A percentile compares a stretch with the other conserved stretches of the same genome.
These are phyloP conservation scores for Vitis amurensis DNA, from an alignment of 164 flowering plant species.

Conservation along the genomic window DNA sequence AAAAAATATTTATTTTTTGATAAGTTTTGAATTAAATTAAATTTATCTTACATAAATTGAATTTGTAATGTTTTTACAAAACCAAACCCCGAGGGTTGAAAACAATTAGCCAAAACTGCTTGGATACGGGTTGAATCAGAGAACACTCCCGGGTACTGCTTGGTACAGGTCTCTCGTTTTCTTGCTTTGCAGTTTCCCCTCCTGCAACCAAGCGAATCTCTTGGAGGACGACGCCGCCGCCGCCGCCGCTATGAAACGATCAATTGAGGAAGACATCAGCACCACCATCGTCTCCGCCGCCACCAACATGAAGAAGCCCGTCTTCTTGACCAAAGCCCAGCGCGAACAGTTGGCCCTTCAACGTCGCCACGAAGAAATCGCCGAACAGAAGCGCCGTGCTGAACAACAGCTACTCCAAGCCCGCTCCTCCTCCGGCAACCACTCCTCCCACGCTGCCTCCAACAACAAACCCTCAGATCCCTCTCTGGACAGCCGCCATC, in stretches of 20 bases:
- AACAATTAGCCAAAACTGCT: too few relatives aligned
- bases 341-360: slow-evolving; percentile 73
- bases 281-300: slow-evolving; percentile 3
- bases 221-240: too few relatives aligned
- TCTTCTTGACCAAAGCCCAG: slow-evolving; percentile 70
- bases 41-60: too few relatives aligned
- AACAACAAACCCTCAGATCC: slow-evolving; percentile 5
- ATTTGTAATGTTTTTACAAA: too few relatives aligned
- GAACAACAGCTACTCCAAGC: slow-evolving; percentile 22
- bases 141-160: too few relatives aligned
- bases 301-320: slow-evolving; percentile 40
- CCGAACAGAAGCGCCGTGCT: slow-evolving; percentile 26
- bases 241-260: slow-evolving; percentile 16
- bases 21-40: too few relatives aligned
- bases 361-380: slow-evolving; percentile 47
- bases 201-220: slow-evolving; percentile 25
- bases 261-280: slow-evolving; percentile 12
- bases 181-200: slow-evolving; percentile 13
- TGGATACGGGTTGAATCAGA: too few relatives aligned
- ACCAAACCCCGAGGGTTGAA: too few relatives aligned
- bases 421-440: slow-evolving; percentile 9
- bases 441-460: slow-evolving; percentile 13
- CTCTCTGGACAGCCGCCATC: slow-evolving; percentile 20
- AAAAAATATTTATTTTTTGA: too few relatives aligned
- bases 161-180: too few relatives aligned